phyloP scores from a whole-genome alignment of 345 rosid species.

The Brassica carinata region DNA sequence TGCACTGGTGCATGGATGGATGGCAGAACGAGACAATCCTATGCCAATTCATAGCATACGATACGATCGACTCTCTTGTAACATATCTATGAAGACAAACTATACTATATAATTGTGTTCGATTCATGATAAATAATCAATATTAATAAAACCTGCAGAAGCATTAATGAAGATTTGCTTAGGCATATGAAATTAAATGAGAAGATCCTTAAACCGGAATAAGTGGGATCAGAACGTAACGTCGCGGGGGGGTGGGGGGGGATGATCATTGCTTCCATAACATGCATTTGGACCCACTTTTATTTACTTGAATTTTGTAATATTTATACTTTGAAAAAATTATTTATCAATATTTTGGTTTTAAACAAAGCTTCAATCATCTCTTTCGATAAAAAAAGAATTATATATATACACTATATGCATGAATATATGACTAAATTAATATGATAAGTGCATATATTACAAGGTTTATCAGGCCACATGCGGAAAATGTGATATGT shows the following conservation, averaged over 20 bases:
- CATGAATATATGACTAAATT: not conserved
- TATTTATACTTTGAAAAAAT: not conserved
- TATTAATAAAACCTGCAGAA: constrained; percentile 13
- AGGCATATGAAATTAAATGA: constrained; percentile 31
- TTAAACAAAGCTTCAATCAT: constrained; percentile 19
- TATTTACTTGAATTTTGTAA: not conserved
- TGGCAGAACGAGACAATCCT: constrained; percentile 32
- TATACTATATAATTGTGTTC: not conserved
- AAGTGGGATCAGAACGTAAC: constrained; percentile 37
- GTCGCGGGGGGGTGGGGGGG: constrained; percentile 27
- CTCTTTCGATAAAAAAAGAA: not conserved
- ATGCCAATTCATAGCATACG: constrained; percentile 33
- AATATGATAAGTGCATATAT: constrained; percentile 30
- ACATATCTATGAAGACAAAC: constrained; percentile 7
- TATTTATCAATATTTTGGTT: not conserved
- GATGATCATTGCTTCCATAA: constrained; percentile 33
- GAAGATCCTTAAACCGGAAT: constrained; percentile 43
- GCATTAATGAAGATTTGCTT: constrained; percentile 37
- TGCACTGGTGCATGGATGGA: constrained; percentile 38
- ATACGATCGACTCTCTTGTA: constrained; percentile 28
- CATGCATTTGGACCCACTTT: constrained; percentile 38
- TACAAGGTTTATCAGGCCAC: constrained; percentile 34
- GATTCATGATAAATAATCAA: constrained; percentile 18
- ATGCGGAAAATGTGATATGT: constrained; percentile 42
- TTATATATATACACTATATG: not conserved